Evolutionary conservation across 805 yeast genomes (phyloP), one percentile per base, ranked within the genome.

Genomic region (Candida pseudoglaebosa): DNA sequence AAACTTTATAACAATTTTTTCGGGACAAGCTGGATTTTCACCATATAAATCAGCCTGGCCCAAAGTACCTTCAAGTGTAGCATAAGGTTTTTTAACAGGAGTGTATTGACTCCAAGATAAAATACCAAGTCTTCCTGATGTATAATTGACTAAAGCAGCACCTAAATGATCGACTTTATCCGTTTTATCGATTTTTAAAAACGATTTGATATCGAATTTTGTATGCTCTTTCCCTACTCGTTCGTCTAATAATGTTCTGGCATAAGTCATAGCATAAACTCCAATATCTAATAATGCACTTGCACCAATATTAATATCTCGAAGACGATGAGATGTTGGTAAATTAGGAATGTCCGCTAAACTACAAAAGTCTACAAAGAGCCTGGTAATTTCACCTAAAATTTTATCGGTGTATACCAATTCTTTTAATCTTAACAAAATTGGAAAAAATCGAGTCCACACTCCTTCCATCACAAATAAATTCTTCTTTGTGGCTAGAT

Each of bases 251-350:
- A 70, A 57, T 7, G 70, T 39, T 38, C 78, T 52, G 13, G 65
- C 57, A 48, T 70, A 77, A 3, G 77, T 75, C 36, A 75, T 44
- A 3, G 75, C 57, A 44, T 78, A 78, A 35, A 77, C 65, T 2
- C 82, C 81, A 39, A 77, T 60, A 50, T 78, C 83, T 46, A 77
- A 64, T 33, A 77, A 50, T 1, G 79, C 73, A 16, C 84, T 82
- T 10, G 78, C 84, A 4, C 77, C 82, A 34, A 74, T 62, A 13
- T 56, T 53, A 4, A 65, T 70, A 49, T 71, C 67, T 39, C 71
- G 57, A 40, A 73, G 49, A 35, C 81, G 54, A 1, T 67, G 59
- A 13, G 45, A 37, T 2, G 45, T 21, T 3, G 68, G 65, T 31
- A 62, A 41, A 15, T 53, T 46, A 14, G 53, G 61, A n/a, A 66